Base-by-base conservation (phyloP, 2,329 filamentous ascomycete species). In the Cladosporium sp. region DNA sequence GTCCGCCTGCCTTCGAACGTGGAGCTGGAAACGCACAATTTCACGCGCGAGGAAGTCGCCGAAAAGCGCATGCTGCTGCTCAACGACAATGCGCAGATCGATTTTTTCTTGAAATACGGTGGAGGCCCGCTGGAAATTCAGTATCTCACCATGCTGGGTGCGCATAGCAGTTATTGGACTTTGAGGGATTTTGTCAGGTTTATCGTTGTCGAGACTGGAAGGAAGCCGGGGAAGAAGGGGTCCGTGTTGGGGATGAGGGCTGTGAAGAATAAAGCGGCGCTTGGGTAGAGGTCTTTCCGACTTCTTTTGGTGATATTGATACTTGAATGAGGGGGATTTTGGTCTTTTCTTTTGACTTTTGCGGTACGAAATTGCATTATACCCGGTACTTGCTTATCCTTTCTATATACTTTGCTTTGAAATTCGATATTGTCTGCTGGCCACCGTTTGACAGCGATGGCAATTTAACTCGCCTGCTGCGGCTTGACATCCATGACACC, bases 21-120 rank as follows among this genome's bases (percentile, higher is more conserved):
- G n/a, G 93, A 99, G 68, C 79, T 99, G 45, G 92, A 97, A 64
- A 92, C 92, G 0, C 93, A 97, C 64, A 88, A 99, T 67, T 99
- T 99, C 65, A 87, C 87, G 0, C 81, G 89, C 2, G 92, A 97
- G 68, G 91, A 96, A 62, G 81, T 95, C 47, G 92, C 91, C 0
- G 93, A 97, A 72, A 89, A 86, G 66, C 85, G 92, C 60, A 90
- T 91, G 57, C 85, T 84, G 54, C 68, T 96, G 7, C 80, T 99
- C 3, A 99, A 99, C 60, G 93, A 99, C 61, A 97, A 97, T 58
- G 92, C 91, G 0, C 93, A 99, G 70, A 85, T 99, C 36, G 93
- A 99, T 67, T 99, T 83, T 69, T 95, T 86, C 61, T 73, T 99
- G 43, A 83, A 83, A 43, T 90, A 89, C 7, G 88, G 89, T 0